A percentile compares a stretch with the other conserved stretches of the same genome.
Conservation (phyloP, 2,329 filamentous ascomycete species). For the Penicillium sp. region DNA sequence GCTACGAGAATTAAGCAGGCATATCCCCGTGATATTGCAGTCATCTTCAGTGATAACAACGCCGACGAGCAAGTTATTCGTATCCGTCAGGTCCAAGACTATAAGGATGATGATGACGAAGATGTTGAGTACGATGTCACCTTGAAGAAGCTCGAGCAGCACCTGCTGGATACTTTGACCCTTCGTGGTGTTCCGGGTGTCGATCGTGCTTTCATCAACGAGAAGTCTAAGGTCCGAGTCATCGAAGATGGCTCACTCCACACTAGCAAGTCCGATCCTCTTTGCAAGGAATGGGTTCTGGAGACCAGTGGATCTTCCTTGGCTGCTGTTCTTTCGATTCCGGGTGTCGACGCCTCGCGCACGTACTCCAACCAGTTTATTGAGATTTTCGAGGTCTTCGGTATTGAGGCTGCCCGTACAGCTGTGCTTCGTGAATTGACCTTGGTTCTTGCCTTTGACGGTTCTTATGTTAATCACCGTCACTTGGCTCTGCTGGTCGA, state of each 20-base stretch:
- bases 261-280: conserved; percentile 68
- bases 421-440: conserved; percentile 85
- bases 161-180: conserved; percentile 86
- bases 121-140: conserved; percentile 84
- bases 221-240: conserved; percentile 67
- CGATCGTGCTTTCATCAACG: conserved; percentile 89
- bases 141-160: conserved; percentile 85
- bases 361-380: conserved; percentile 96
- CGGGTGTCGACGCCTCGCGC: conserved; percentile 79
- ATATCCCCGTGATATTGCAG: conserved; percentile 78
- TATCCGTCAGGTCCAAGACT: conserved; percentile 72
- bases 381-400: conserved; percentile 90
- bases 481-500: conserved; percentile 93
- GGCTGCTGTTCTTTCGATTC: conserved; percentile 76
- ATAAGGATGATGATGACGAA: conserved; percentile 69
- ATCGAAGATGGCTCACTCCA: conserved; percentile 69
- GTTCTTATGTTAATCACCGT: conserved; percentile 98
- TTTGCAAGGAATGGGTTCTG: conserved; percentile 90
- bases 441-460: conserved; percentile 92
- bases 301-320: conserved; percentile 91
- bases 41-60: conserved; percentile 98
- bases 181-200: conserved; percentile 87
- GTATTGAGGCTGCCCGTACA: conserved; percentile 89
- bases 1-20: conserved; percentile 84
- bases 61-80: conserved; percentile 93